Base-by-base conservation (phyloP, 2,329 filamentous ascomycete genomes). In the Colletotrichum horii region DNA sequence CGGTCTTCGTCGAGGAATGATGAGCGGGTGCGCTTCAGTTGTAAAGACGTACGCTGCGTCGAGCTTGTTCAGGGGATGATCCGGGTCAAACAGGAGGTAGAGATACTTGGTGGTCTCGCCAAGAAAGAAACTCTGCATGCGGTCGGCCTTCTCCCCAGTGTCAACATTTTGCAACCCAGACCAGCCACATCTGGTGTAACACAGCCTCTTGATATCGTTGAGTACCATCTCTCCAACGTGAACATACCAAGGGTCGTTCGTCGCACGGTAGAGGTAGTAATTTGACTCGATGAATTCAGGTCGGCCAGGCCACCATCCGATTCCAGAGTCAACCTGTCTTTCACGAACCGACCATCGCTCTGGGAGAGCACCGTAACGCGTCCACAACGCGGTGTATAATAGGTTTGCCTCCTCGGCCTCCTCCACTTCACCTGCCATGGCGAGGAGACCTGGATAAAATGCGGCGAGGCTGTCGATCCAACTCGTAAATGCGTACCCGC, bases 111-210 rank as follows among this genome's bases (percentile, higher is more conserved):
- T 93, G 2, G 97, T 99, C 85, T 99, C 97, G 16, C 97, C 96
- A 1, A 99, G 89, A 81, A 98, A 98, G 88, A 98, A 99, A 83
- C 96, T 98, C 85, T 99, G 97, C 97, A 98, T 98, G 38, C 97
- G 94, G 83, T 99, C 96, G 79, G 92, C 95, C 84, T 95, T 92
- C 84, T 98, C 95, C 5, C 96, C 96, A 7, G 91, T 95, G 38
- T 93, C 88, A 11, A 96, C 94, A 82, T 96, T 93, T 80, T 96
- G 93, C 43, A 98, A 88, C 1, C 96, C 96, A 16, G 96, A 95
- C 96, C 96, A 98, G 55, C 97, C 97, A 80, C 97, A 99, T 77
- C 91, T 90, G 1, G 96, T 95, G 92, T 95, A 96, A 84, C 97
- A 99, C 70, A 96, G 91, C 65, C 95, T 90, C 80, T 94, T 93